Percentiles rank a stretch among this genome's conserved stretches.
Evolutionary conservation across 2,329 filamentous ascomycete genomes (phyloP).

Genomic region (Aspergillus neoniger): DNA sequence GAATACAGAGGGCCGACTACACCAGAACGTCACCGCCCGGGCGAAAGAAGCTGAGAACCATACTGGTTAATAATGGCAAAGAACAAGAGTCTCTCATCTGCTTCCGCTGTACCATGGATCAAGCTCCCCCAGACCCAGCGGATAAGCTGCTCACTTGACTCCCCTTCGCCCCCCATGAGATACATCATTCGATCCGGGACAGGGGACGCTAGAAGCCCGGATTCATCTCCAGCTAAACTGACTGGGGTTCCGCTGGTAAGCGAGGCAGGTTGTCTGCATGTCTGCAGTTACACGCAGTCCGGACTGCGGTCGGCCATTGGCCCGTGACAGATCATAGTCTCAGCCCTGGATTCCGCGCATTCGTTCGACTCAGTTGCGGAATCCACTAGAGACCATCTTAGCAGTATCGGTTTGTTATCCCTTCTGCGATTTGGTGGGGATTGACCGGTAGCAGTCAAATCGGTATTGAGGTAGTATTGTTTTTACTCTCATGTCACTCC

Average conservation of each 20-base stretch:
- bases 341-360: background rate
- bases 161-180: conserved; percentile 6
- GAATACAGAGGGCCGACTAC: background rate
- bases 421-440: too few relatives aligned
- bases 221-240: conserved; percentile 1
- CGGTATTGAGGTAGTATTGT: background rate
- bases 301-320: conserved; percentile 5
- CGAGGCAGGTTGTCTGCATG: conserved; percentile 7
- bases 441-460: background rate
- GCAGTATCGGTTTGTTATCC: too few relatives aligned
- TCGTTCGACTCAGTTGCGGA: background rate
- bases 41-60: background rate
- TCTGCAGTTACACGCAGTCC: conserved; percentile 6
- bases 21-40: conserved; percentile 12
- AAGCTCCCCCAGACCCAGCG: conserved; percentile 14
- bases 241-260: conserved; percentile 4
- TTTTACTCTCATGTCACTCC: background rate
- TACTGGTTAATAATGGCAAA: background rate
- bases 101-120: conserved; percentile 22
- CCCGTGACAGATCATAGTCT: conserved; percentile 6
- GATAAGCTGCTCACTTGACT: conserved; percentile 15
- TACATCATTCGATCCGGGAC: conserved; percentile 5
- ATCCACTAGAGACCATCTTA: background rate
- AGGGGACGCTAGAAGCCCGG: conserved; percentile 1
- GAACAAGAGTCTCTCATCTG: conserved; percentile 1